Evolutionary conservation across 129 eudicot genomes (phyloP).

Genomic region (Flaveria robusta): DNA sequence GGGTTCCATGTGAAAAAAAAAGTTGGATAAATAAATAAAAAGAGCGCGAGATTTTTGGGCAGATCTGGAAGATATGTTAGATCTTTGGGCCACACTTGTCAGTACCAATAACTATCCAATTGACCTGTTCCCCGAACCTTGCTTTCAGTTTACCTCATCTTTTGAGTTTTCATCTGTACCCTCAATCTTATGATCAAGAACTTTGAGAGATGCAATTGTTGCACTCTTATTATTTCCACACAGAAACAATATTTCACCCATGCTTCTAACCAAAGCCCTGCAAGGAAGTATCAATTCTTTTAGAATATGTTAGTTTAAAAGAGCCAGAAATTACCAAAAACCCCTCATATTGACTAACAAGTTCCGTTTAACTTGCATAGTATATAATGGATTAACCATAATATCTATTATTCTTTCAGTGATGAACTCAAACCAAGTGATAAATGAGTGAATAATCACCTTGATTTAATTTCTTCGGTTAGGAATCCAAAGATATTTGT

Average conservation of each 20-base stretch:
- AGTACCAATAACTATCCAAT: neutral
- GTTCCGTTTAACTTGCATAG: neutral
- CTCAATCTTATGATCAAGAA: constrained; percentile 44
- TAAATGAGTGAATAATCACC: constrained; percentile 47
- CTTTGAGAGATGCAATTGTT: constrained; percentile 64
- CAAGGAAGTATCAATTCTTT: constrained; percentile 24
- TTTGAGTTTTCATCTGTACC: constrained; percentile 48
- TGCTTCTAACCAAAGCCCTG: constrained; percentile 93
- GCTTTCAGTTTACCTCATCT: constrained; percentile 62
- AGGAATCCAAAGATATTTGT: constrained; percentile 63
- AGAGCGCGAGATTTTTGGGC: too few species aligned
- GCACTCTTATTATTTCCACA: constrained; percentile 80
- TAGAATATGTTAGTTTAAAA: neutral
- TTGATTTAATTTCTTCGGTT: constrained; percentile 69
- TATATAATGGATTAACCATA: neutral
- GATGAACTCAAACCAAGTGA: constrained; percentile 19
- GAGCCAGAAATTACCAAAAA: constrained; percentile 4
- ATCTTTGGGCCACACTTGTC: too few species aligned
- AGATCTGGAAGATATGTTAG: too few species aligned
- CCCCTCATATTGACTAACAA: constrained; percentile 1
- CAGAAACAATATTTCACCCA: constrained; percentile 80
- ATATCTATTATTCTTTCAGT: neutral
- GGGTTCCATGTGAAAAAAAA: too few species aligned
- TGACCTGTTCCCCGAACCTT: neutral
- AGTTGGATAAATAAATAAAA: too few species aligned